phyloP scores from a whole-genome alignment of 1,284 basidiomycete species.

The Tylopilus orsonianus region DNA sequence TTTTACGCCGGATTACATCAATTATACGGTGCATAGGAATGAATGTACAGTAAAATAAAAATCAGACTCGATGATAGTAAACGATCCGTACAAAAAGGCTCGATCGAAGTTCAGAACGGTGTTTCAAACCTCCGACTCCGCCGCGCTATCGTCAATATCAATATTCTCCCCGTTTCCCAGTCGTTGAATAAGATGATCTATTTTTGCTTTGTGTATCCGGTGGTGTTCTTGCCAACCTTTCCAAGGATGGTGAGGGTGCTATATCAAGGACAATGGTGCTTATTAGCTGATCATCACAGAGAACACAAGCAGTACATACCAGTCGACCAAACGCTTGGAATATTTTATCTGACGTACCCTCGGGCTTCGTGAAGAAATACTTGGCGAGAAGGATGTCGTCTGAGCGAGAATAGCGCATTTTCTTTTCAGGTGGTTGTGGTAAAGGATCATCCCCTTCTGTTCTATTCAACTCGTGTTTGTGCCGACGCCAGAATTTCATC shows the following conservation, averaged over 20 bases:
- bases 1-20: slow-evolving; percentile 2
- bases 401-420: slow-evolving; percentile 73
- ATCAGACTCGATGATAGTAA: neutral
- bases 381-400: slow-evolving; percentile 76
- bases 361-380: slow-evolving; percentile 65
- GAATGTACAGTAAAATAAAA: slow-evolving; percentile 15
- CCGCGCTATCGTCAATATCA: slow-evolving; percentile 33
- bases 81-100: neutral
- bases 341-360: slow-evolving; percentile 76
- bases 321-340: slow-evolving; percentile 72
- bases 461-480: slow-evolving; percentile 75
- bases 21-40: slow-evolving; percentile 4
- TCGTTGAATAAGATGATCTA: slow-evolving; percentile 70
- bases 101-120: neutral
- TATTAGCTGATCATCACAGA: neutral
- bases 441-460: slow-evolving; percentile 62
- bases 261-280: slow-evolving; percentile 3
- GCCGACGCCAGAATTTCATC: slow-evolving; percentile 86
- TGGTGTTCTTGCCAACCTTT: slow-evolving; percentile 89
- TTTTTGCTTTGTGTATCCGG: slow-evolving; percentile 79
- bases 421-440: slow-evolving; percentile 76
- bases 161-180: slow-evolving; percentile 59
- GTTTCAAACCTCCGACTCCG: slow-evolving; percentile 30
- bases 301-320: slow-evolving; percentile 40
- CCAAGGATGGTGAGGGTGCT: slow-evolving; percentile 86